Percentiles rank a stretch among this genome's conserved stretches.
Evolutionary conservation across 495 filamentous ascomycete species (phyloP).

Genomic region (Annulohypoxylon moriforme): DNA sequence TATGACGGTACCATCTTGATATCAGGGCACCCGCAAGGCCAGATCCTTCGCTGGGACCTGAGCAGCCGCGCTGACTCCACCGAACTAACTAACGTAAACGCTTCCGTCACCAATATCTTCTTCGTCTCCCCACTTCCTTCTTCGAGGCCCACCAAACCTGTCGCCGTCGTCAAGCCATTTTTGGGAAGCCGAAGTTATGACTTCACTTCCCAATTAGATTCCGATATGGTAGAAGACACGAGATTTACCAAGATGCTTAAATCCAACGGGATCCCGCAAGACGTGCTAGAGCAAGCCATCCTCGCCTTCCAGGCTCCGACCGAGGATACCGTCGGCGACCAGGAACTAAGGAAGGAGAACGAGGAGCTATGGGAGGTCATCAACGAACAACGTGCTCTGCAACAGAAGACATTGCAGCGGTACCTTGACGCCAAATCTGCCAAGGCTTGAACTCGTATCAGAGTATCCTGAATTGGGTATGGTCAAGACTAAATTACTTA

Average conservation of each 20-base stretch:
- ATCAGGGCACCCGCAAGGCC: slow-evolving; percentile 83
- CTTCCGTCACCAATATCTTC: slow-evolving; percentile 80
- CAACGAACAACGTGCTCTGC: slow-evolving; percentile 59
- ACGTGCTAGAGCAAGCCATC: slow-evolving; percentile 53
- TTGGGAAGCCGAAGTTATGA: slow-evolving; percentile 74
- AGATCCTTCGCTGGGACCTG: slow-evolving; percentile 83
- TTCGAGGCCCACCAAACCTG: slow-evolving; percentile 60
- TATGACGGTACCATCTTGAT: slow-evolving; percentile 85
- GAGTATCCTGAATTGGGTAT: neutral
- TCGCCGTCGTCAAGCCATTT: slow-evolving; percentile 77
- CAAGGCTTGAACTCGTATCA: slow-evolving; percentile 35
- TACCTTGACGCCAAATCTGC: slow-evolving; percentile 53
- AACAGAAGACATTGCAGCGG: slow-evolving; percentile 61
- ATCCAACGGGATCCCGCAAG: slow-evolving; percentile 51
- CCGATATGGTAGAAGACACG: slow-evolving; percentile 48
- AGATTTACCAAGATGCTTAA: slow-evolving; percentile 55
- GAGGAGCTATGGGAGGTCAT: slow-evolving; percentile 65
- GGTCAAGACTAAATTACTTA: neutral
- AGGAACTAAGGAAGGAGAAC: slow-evolving; percentile 60
- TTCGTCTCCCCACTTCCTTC: slow-evolving; percentile 73
- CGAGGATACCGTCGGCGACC: slow-evolving; percentile 48
- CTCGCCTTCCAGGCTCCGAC: slow-evolving; percentile 51
- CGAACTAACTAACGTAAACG: slow-evolving; percentile 73
- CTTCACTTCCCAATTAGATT: slow-evolving; percentile 72
- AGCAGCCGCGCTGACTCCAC: slow-evolving; percentile 70